These are phyloP conservation scores for Geotrichum aggregatum DNA, from an alignment of 1,139 yeast species.

Conservation along the genomic window DNA sequence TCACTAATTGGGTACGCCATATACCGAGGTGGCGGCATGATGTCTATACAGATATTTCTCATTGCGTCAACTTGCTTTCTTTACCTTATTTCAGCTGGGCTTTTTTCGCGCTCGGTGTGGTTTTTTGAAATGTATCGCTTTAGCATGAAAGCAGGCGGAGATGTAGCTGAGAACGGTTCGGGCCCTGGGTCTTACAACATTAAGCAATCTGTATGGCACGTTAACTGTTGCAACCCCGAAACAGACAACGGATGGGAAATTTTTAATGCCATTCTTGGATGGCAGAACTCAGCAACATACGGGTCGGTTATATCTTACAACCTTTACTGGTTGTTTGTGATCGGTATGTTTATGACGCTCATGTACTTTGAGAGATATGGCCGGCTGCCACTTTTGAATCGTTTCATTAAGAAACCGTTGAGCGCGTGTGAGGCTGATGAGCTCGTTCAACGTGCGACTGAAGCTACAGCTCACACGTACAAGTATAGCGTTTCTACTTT, in stretches of 20 bases:
- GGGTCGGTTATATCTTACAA: constrained; percentile 83
- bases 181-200: constrained; percentile 92
- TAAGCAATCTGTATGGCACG: constrained; percentile 77
- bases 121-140: constrained; percentile 64
- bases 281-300: constrained; percentile 90
- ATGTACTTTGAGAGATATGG: constrained; percentile 13
- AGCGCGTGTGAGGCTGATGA: constrained; percentile 31
- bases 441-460: constrained; percentile 33
- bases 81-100: constrained; percentile 81
- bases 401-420: constrained; percentile 27
- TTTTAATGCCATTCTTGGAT: constrained; percentile 78
- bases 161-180: constrained; percentile 81
- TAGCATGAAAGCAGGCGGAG: constrained; percentile 71
- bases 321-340: constrained; percentile 70
- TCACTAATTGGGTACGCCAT: constrained; percentile 57
- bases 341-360: constrained; percentile 30
- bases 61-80: constrained; percentile 75
- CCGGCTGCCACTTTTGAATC: constrained; percentile 27
- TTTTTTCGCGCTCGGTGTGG: constrained; percentile 89
- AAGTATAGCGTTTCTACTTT: neutral
- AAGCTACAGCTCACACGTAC: constrained; percentile 22
- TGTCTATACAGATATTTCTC: constrained; percentile 72
- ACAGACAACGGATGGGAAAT: constrained; percentile 90
- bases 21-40: constrained; percentile 62
- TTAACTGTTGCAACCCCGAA: constrained; percentile 90